Evolutionary conservation across 352 stramenopile species (phyloP), one percentile per base, ranked within the genome.

Genomic region (Phytophthora fragariae): DNA sequence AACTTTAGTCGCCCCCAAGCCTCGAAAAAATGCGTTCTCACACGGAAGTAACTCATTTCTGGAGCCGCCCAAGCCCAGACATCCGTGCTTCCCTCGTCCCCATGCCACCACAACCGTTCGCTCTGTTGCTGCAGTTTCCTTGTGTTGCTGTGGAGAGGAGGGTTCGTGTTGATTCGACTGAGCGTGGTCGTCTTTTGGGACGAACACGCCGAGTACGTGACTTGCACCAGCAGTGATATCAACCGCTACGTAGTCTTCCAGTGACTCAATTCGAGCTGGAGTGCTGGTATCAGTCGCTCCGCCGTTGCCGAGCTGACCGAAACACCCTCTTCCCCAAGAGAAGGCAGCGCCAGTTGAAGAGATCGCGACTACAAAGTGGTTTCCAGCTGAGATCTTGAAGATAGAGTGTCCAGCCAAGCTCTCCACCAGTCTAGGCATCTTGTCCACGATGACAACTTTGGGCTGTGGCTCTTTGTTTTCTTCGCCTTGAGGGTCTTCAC

Each of bases 21-120:
- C 85, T 24, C 85, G 77, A 52, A 95, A 95, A 61, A 86, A 95
- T 2, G 53, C 27, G 9, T 84, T 82, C 63, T 94, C 86, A 0
- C 66, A 54, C 2, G 86, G 88, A 8, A 41, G 15, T 70, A 75
- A 21, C 53, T 73, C 39, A 59, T 75, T 57, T 15, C 46, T 62
- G 4, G 53, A 17, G 1, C 85, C 83, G 14, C 87, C 89, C 5
- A 93, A 66, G 8, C 89, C 89, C 15, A 95, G 74, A n/a, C 82
- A 85, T 0, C 86, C 89, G 9, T 75, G 62, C 1, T 44, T 47
- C 7, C 75, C 72, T 37, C 66, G 59, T 1, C 89, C 86, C 85
- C 88, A 95, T 0, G 75, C 52, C 55, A 88, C 81, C 12, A 91
- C 81, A 29, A 90, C 49, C 8, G 68, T 73, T 47, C 79, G 91